Conservation (phyloP, 768 basidiomycete genomes). For the Amanita molliuscula region DNA sequence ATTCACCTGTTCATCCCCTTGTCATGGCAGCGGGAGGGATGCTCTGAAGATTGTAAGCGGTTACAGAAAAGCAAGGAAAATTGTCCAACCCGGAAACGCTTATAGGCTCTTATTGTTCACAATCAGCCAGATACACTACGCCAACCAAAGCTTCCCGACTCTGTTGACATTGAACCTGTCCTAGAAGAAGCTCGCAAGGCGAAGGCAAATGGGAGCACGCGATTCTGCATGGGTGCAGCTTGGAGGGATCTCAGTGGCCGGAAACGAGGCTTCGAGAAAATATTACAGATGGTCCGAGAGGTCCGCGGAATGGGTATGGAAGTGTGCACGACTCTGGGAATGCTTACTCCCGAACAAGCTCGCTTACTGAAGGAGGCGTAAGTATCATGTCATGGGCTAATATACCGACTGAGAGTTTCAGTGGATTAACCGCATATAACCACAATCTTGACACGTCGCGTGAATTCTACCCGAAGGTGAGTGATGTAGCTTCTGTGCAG, state of each 20-base stretch:
- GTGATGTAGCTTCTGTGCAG: slow-evolving; percentile 7
- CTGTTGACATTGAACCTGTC: slow-evolving; percentile 84
- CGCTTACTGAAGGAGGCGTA: slow-evolving; percentile 87
- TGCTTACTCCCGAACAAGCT: slow-evolving; percentile 93
- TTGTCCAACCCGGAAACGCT: neutral
- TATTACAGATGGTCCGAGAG: slow-evolving; percentile 84
- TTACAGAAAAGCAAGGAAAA: slow-evolving; percentile 1
- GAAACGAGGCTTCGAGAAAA: slow-evolving; percentile 89
- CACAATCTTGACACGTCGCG: slow-evolving; percentile 98
- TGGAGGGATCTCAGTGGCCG: slow-evolving; percentile 93
- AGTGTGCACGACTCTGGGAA: slow-evolving; percentile 97
- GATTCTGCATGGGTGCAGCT: slow-evolving; percentile 99
- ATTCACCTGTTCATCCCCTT: slow-evolving; percentile 14
- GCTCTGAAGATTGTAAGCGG: slow-evolving; percentile 83
- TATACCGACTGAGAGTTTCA: slow-evolving; percentile 17
- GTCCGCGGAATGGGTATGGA: slow-evolving; percentile 97
- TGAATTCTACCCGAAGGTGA: slow-evolving; percentile 88
- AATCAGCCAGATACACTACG: slow-evolving; percentile 89
- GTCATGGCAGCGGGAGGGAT: slow-evolving; percentile 74
- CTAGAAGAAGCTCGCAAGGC: slow-evolving; percentile 87
- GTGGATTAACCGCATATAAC: slow-evolving; percentile 94
- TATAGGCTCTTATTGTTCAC: slow-evolving; percentile 92
- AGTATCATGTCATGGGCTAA: slow-evolving; percentile 17
- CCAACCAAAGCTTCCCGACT: slow-evolving; percentile 82
- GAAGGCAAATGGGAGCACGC: slow-evolving; percentile 92